Evolutionary conservation across 1,284 basidiomycete species (phyloP).

Genomic region (Ceratobasidium sp.): DNA sequence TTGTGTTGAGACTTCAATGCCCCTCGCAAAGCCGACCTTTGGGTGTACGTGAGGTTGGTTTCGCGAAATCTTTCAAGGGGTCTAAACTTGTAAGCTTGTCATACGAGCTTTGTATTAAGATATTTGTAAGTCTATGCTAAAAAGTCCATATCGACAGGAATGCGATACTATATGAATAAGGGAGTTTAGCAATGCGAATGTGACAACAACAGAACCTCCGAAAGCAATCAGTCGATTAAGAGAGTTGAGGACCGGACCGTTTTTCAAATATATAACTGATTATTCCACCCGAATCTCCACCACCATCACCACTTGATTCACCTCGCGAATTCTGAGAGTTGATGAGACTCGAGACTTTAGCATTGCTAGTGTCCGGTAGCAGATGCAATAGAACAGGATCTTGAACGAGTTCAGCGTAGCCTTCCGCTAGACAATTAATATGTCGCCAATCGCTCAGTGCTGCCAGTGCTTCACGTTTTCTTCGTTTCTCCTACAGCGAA

Average conservation of each 20-base stretch:
- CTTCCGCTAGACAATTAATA: conserved; percentile 73
- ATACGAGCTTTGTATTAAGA: neutral
- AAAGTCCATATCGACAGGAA: neutral
- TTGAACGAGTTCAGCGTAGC: conserved; percentile 65
- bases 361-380: conserved; percentile 58
- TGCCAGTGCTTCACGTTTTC: conserved; percentile 64
- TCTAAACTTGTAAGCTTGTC: too few species aligned
- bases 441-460: conserved; percentile 91
- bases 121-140: neutral
- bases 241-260: conserved; percentile 43
- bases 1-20: too few species aligned
- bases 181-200: neutral
- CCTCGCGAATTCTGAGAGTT: neutral
- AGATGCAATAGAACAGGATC: conserved; percentile 74
- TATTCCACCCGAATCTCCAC: conserved; percentile 64
- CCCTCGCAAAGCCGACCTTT: too few species aligned
- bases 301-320: conserved; percentile 36
- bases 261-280: conserved; percentile 77
- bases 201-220: neutral
- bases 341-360: conserved; percentile 43
- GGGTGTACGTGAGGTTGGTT: too few species aligned
- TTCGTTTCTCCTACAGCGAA: conserved; percentile 25
- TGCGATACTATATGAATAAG: neutral
- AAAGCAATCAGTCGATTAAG: neutral
- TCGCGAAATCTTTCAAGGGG: too few species aligned